Evolutionary conservation across 108 stramenopile genomes (phyloP).

Genomic region (Cyclotella distinguenda): DNA sequence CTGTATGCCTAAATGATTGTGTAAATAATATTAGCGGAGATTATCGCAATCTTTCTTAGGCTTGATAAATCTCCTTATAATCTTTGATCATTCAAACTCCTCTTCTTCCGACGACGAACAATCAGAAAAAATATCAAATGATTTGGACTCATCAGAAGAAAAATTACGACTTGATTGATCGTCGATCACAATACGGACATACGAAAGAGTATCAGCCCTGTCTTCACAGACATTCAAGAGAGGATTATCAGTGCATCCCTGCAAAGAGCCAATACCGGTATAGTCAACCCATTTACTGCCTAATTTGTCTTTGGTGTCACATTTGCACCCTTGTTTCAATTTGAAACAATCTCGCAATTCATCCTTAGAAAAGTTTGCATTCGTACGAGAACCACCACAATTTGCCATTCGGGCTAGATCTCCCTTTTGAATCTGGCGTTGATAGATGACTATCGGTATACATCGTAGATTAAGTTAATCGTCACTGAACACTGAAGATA

Average conservation of each 20-base stretch:
- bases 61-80: no score
- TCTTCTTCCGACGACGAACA: conserved; percentile 33
- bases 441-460: conserved; percentile 52
- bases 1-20: no score
- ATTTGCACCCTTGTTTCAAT: conserved; percentile 52
- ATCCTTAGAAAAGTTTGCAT: conserved; percentile 55
- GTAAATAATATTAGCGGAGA: no score
- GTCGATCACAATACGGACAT: conserved; percentile 53
- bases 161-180: conserved; percentile 2
- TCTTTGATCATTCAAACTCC: conserved; percentile 30
- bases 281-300: conserved; percentile 70
- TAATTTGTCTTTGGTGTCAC: conserved; percentile 75
- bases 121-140: conserved; percentile 12
- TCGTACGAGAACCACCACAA: conserved; percentile 21
- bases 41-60: no score
- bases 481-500: not conserved
- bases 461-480: not conserved
- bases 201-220: conserved; percentile 27
- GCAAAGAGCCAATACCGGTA: conserved; percentile 27
- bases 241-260: conserved; percentile 43
- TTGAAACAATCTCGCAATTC: conserved; percentile 79
- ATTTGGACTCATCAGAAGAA: conserved; percentile 5
- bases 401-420: conserved; percentile 56
- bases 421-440: conserved; percentile 77
- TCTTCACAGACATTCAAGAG: conserved; percentile 49